A percentile compares a stretch with the other conserved stretches of the same genome.
Conservation (phyloP, 2,329 filamentous ascomycete genomes). For the Aspergillus sp. region DNA sequence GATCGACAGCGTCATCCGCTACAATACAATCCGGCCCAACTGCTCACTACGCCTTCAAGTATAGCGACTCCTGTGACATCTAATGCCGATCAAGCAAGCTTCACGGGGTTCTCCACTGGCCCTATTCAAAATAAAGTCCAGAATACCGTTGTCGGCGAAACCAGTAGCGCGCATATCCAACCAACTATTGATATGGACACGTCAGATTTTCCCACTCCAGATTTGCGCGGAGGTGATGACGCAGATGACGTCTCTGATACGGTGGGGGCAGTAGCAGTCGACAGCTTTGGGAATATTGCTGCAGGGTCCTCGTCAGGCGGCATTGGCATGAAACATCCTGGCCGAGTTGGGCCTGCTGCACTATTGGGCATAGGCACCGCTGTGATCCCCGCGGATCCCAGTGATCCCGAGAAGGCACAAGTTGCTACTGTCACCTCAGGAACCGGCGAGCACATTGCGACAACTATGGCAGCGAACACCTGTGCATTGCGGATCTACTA, state of each 20-base stretch:
- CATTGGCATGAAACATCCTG: slow-evolving; percentile 96
- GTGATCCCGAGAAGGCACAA: slow-evolving; percentile 60
- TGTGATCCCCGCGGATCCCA: slow-evolving; percentile 68
- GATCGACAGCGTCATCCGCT: slow-evolving; percentile 17
- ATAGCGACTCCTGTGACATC: slow-evolving; percentile 1
- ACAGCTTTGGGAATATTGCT: slow-evolving; percentile 77
- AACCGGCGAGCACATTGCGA: slow-evolving; percentile 96
- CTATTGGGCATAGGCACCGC: slow-evolving; percentile 86
- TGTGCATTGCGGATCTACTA: slow-evolving; percentile 82
- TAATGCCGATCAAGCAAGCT: neutral
- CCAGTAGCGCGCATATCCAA: neutral
- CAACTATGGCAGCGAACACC: slow-evolving; percentile 79
- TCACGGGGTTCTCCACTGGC: neutral
- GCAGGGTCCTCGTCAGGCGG: slow-evolving; percentile 94
- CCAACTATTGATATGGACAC: neutral
- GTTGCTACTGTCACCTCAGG: slow-evolving; percentile 87
- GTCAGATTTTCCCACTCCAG: neutral
- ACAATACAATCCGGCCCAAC: slow-evolving; percentile 16
- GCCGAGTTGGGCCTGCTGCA: slow-evolving; percentile 84
- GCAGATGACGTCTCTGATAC: slow-evolving; percentile 78
- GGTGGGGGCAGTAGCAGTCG: slow-evolving; percentile 90
- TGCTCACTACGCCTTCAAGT: slow-evolving; percentile 13
- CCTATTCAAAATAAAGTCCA: neutral
- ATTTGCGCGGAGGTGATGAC: slow-evolving; percentile 1
- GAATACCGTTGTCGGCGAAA: neutral